Evolutionary conservation across 2,329 filamentous ascomycete genomes (phyloP).

Genomic region (Stemphylium vesicarium): DNA sequence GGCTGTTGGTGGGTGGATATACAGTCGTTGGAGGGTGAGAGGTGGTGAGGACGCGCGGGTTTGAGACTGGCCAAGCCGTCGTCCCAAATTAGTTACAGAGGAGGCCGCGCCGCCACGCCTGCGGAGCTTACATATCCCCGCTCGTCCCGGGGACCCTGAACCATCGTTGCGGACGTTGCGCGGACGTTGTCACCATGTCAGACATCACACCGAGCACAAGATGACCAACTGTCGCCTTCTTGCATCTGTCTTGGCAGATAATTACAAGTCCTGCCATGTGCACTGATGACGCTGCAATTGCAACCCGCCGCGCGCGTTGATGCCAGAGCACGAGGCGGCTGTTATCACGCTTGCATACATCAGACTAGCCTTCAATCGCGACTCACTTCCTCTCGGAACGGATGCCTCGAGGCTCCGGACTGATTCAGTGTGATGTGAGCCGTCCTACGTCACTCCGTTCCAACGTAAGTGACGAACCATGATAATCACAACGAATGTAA

Average conservation of each 20-base stretch:
- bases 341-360: too few relatives aligned
- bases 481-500: neutral
- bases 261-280: neutral
- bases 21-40: slow-evolving; percentile 3
- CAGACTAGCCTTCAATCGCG: too few relatives aligned
- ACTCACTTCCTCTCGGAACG: neutral
- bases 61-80: slow-evolving; percentile 28
- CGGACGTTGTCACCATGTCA: neutral
- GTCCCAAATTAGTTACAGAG: slow-evolving; percentile 32
- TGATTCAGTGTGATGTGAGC: neutral
- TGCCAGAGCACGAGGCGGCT: neutral
- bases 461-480: neutral
- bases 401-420: neutral
- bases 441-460: neutral
- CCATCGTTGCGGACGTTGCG: neutral
- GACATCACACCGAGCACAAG: neutral
- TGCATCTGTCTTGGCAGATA: neutral
- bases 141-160: slow-evolving; percentile 25
- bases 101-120: slow-evolving; percentile 33
- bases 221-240: neutral
- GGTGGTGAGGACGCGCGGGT: slow-evolving; percentile 27
- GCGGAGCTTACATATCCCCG: slow-evolving; percentile 22
- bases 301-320: neutral
- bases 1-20: slow-evolving; percentile 22
- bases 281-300: neutral